Evolutionary conservation across 2,329 filamentous ascomycete species (phyloP).

Genomic region (Aciculosporium take): DNA sequence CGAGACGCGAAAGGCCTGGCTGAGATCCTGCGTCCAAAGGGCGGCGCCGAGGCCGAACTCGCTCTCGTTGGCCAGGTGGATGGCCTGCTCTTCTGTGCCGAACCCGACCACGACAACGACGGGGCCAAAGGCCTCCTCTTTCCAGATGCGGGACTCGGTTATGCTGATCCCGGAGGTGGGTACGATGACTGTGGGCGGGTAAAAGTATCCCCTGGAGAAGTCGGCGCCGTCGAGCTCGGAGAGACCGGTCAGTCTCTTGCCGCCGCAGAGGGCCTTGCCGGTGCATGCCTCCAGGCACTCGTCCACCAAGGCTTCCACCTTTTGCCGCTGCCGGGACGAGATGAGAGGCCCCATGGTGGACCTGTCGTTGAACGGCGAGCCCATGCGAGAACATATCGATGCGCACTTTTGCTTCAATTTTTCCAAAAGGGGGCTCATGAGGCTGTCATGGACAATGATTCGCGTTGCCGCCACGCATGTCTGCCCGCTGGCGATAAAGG

Average conservation of each 20-base stretch:
- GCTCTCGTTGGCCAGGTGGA: slow-evolving; percentile 57
- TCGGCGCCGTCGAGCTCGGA: slow-evolving; percentile 37
- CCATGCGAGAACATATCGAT: slow-evolving; percentile 36
- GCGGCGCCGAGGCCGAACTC: slow-evolving; percentile 66
- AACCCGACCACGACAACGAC: slow-evolving; percentile 65
- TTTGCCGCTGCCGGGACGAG: slow-evolving; percentile 45
- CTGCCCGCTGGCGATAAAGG: slow-evolving; percentile 41
- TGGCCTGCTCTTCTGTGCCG: slow-evolving; percentile 55
- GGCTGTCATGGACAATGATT: slow-evolving; percentile 55
- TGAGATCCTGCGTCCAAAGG: slow-evolving; percentile 63
- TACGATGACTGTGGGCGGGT: slow-evolving; percentile 59
- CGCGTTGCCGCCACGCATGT: slow-evolving; percentile 57
- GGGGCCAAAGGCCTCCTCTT: slow-evolving; percentile 73
- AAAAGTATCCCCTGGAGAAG: slow-evolving; percentile 55
- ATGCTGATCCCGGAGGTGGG: slow-evolving; percentile 41
- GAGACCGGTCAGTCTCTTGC: slow-evolving; percentile 29
- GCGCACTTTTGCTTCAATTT: slow-evolving; percentile 49
- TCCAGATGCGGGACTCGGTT: slow-evolving; percentile 56
- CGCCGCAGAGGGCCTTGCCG: slow-evolving; percentile 27
- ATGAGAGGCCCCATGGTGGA: slow-evolving; percentile 53
- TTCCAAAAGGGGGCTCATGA: slow-evolving; percentile 51
- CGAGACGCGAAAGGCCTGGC: slow-evolving; percentile 59
- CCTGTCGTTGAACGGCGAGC: slow-evolving; percentile 37
- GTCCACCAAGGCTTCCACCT: slow-evolving; percentile 51
- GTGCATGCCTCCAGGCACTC: slow-evolving; percentile 43